Evolutionary conservation across 1,139 yeast species (phyloP).

Genomic region (Candida tropicalis): DNA sequence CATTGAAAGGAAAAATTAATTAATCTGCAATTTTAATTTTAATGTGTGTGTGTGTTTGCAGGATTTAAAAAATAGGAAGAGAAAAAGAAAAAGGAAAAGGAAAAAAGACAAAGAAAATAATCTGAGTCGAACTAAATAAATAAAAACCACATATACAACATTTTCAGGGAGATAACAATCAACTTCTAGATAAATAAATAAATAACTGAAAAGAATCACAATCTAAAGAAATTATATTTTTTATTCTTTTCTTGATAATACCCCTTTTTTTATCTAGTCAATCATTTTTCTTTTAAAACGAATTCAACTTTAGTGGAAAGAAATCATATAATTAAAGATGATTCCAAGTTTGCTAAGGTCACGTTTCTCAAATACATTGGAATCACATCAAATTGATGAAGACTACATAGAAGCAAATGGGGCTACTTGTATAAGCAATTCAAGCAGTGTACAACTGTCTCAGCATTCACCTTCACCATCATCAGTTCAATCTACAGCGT

Average conservation of each 20-base stretch:
- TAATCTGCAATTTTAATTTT: too few species aligned
- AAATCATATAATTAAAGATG: slow-evolving; percentile 10
- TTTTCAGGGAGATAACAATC: neutral
- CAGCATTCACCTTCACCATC: neutral
- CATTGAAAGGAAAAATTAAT: too few species aligned
- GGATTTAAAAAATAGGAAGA: too few species aligned
- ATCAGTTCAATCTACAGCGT: slow-evolving; percentile 8
- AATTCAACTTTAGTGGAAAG: neutral
- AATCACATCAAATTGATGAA: slow-evolving; percentile 40
- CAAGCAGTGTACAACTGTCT: neutral
- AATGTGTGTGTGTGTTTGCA: too few species aligned
- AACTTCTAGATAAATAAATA: too few species aligned
- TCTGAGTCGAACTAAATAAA: too few species aligned
- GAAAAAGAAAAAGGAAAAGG: too few species aligned
- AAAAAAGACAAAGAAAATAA: too few species aligned
- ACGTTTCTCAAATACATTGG: slow-evolving; percentile 31
- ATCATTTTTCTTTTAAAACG: too few species aligned
- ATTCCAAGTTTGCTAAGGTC: slow-evolving; percentile 27
- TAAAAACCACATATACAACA: neutral
- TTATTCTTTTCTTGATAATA: neutral
- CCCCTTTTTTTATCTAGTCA: too few species aligned
- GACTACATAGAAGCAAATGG: slow-evolving; percentile 29
- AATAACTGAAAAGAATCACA: too few species aligned
- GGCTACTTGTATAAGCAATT: neutral
- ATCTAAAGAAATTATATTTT: too few species aligned